These are phyloP conservation scores for Blastobotrys muscicola DNA, from an alignment of 805 yeast species.

Conservation along the genomic window DNA sequence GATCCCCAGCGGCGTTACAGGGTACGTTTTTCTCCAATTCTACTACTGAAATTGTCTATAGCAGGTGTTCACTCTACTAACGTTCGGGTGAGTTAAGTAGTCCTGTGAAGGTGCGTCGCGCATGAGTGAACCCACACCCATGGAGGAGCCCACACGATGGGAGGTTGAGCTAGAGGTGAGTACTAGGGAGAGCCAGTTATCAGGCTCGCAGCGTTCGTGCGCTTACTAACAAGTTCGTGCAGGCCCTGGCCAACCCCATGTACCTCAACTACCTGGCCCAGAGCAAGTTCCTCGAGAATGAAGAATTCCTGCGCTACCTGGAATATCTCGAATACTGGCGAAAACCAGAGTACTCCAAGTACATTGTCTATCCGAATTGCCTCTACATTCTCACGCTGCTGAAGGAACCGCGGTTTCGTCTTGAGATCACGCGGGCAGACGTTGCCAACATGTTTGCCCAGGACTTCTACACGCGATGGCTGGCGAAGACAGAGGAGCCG, in stretches of 20 bases:
- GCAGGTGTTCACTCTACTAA: no score
- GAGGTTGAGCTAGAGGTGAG: constrained; percentile 74
- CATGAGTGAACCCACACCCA: no score
- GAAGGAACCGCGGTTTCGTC: constrained; percentile 31
- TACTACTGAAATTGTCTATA: no score
- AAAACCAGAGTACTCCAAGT: constrained; percentile 57
- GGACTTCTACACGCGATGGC: constrained; percentile 34
- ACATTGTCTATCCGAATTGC: constrained; percentile 76
- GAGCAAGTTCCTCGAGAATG: constrained; percentile 63
- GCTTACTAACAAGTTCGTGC: constrained; percentile 62
- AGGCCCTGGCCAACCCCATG: constrained; percentile 81
- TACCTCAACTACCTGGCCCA: constrained; percentile 83
- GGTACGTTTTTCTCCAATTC: no score
- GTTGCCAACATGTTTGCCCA: constrained; percentile 34
- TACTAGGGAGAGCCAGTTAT: no score
- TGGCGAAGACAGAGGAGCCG: constrained; percentile 2
- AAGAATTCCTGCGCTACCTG: constrained; percentile 62
- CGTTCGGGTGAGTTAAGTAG: no score
- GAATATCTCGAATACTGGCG: constrained; percentile 84
- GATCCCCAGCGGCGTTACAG: no score
- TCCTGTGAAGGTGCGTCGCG: no score
- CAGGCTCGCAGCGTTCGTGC: no score
- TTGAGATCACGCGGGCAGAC: constrained; percentile 32
- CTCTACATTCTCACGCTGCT: constrained; percentile 64
- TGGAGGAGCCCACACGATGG: constrained; percentile 65